Evolutionary conservation across 169 alveolate species (phyloP).

Genomic region (Cryptosporidium bovis): DNA sequence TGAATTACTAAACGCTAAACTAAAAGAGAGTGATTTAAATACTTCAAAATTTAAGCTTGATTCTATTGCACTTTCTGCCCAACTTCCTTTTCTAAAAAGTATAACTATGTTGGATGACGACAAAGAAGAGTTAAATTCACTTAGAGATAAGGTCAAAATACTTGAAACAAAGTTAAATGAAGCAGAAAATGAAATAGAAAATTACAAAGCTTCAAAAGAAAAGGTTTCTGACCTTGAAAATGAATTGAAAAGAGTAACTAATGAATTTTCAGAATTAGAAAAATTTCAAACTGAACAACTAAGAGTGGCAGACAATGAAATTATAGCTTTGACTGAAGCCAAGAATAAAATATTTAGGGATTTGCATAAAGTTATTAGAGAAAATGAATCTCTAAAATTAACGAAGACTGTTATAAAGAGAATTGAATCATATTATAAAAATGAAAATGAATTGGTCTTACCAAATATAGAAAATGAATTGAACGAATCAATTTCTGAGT

Average conservation of each 20-base stretch:
- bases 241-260: constrained; percentile 56
- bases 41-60: constrained; percentile 34
- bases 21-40: constrained; percentile 18
- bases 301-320: constrained; percentile 64
- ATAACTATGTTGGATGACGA: constrained; percentile 16
- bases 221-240: constrained; percentile 28
- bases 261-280: constrained; percentile 56
- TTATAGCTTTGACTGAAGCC: constrained; percentile 39
- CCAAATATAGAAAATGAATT: constrained; percentile 47
- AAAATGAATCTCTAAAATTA: constrained; percentile 50
- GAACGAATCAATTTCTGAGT: constrained; percentile 11
- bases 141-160: constrained; percentile 10
- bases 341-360: constrained; percentile 46
- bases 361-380: constrained; percentile 36
- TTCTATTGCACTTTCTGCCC: constrained; percentile 66
- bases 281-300: constrained; percentile 65
- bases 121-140: constrained; percentile 30
- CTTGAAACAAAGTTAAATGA: constrained; percentile 28
- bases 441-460: constrained; percentile 16
- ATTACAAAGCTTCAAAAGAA: not conserved
- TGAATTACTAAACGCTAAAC: not conserved
- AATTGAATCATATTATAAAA: constrained; percentile 44
- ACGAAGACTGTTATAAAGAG: constrained; percentile 51
- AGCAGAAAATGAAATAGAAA: constrained; percentile 25
- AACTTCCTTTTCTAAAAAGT: constrained; percentile 60